Base-by-base conservation (phyloP, 1,139 yeast genomes). In the Scheffersomyces quercinus region DNA sequence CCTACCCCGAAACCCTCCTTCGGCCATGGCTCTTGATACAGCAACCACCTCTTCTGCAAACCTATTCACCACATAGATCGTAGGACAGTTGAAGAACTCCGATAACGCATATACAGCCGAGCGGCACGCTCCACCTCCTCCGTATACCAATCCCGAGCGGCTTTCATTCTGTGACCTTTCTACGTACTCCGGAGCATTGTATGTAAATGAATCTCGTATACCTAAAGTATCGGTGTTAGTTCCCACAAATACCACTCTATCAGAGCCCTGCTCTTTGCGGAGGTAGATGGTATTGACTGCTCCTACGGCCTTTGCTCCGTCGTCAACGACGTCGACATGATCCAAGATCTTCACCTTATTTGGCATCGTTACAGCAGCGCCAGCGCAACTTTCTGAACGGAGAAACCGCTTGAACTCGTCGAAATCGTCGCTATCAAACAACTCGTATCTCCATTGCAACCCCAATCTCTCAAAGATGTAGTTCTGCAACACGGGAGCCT, bases 51-150 rank as follows among this genome's bases (percentile, higher is more conserved):
- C 69, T 35, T 38, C 39, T 28, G 49, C 53, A 42, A 51, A 59
- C 30, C 69, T 49, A 45, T 64, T 64, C 7, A 64, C 56, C 28
- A 63, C 55, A 44, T 64, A 64, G 10, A 64, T 50, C 20, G 44
- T 47, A 29, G 54, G 37, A 42, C 68, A 63, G 5, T 54, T 55
- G 43, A 63, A 50, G 35, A 52, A 58, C 33, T 55, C 47, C 37
- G 56, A 47, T 37, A 64, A 52, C 2, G 67, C 65, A 43, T 53
- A 64, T 5, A 64, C 62, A 1, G 68, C 68, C 2, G 67, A 61
- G 29, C 68, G 49, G 36, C 64, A 61, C 11, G 69, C 68, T 5
- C 69, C 69, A 11, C 69, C 68, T 4, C 68, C 68, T 10, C 69
- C 68, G 42, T 63, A 64, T 1, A 64, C 67, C 43, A 64, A 48